phyloP scores from a whole-genome alignment of 169 alveolate genomes.

The Plasmodium ovale region DNA sequence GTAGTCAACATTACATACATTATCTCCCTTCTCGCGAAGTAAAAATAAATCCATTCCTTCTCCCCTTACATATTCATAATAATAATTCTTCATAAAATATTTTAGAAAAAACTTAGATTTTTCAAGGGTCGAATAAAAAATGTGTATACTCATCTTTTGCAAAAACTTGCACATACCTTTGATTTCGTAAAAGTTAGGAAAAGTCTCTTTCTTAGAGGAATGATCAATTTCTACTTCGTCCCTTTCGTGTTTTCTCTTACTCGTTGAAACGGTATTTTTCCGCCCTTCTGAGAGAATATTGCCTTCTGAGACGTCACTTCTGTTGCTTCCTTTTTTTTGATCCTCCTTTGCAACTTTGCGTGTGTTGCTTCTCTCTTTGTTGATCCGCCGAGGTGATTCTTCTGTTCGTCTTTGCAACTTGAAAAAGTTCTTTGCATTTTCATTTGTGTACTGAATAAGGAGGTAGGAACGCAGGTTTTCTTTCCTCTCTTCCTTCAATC shows the following conservation, averaged over 20 bases:
- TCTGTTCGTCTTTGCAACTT: not conserved
- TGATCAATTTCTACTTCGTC: no score
- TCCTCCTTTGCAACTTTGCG: not conserved
- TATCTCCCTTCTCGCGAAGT: not conserved
- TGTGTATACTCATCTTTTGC: not conserved
- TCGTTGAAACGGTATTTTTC: no score
- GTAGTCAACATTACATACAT: slow-evolving; percentile 7
- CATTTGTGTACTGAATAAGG: slow-evolving; percentile 6
- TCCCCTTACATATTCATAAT: not conserved
- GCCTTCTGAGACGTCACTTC: no score
- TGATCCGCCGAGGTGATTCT: not conserved
- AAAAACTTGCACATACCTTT: not conserved
- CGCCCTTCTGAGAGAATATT: no score
- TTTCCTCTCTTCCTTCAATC: not conserved
- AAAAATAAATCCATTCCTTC: slow-evolving; percentile 30
- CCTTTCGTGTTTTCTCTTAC: no score
- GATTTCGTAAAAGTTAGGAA: no score
- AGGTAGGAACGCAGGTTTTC: not conserved
- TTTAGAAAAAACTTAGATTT: not conserved
- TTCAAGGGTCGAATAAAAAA: not conserved
- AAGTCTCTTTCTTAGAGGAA: no score
- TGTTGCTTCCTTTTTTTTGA: not conserved
- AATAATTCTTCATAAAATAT: not conserved
- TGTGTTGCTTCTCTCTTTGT: not conserved
- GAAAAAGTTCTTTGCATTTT: slow-evolving; percentile 3